Evolutionary conservation across 2,329 filamentous ascomycete genomes (phyloP).

Genomic region (Cladophialophora immunda): DNA sequence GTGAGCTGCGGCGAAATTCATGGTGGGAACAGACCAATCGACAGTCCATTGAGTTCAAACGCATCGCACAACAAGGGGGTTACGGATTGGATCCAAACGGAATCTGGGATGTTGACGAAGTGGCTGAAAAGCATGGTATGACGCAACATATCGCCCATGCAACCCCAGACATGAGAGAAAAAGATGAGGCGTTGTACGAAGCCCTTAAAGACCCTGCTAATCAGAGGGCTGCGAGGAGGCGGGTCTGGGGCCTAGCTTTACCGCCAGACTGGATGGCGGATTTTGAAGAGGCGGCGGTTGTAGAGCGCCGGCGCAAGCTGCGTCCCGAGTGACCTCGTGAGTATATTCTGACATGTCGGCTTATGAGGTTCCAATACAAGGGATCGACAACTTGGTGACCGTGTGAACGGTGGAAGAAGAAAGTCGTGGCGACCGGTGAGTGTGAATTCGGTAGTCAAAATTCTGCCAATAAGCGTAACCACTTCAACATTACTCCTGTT

Average conservation of each 20-base stretch:
- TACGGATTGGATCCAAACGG: slow-evolving; percentile 13
- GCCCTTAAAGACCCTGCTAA: slow-evolving; percentile 6
- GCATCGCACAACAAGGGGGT: slow-evolving; percentile 24
- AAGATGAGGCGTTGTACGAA: slow-evolving; percentile 14
- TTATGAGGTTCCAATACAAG: neutral
- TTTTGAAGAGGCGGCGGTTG: slow-evolving; percentile 7
- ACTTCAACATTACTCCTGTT: too few species aligned
- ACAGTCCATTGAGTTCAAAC: slow-evolving; percentile 19
- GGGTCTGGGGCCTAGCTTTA: slow-evolving; percentile 16
- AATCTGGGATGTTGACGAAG: slow-evolving; percentile 6
- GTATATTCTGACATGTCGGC: neutral
- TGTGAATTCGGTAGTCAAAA: too few species aligned
- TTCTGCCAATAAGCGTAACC: too few species aligned
- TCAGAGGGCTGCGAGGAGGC: slow-evolving; percentile 3
- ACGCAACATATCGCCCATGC: slow-evolving; percentile 9
- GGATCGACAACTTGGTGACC: too few species aligned
- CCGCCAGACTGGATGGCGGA: slow-evolving; percentile 23
- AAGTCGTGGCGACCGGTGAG: too few species aligned
- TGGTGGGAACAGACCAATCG: slow-evolving; percentile 37
- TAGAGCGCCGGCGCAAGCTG: neutral
- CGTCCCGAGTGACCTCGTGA: neutral
- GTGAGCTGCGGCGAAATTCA: slow-evolving; percentile 49
- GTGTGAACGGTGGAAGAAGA: too few species aligned
- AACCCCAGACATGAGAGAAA: slow-evolving; percentile 7
- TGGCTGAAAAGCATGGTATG: slow-evolving; percentile 4